These are phyloP conservation scores for Meripilus lineatus DNA, from an alignment of 1,284 basidiomycete species.

Conservation along the genomic window DNA sequence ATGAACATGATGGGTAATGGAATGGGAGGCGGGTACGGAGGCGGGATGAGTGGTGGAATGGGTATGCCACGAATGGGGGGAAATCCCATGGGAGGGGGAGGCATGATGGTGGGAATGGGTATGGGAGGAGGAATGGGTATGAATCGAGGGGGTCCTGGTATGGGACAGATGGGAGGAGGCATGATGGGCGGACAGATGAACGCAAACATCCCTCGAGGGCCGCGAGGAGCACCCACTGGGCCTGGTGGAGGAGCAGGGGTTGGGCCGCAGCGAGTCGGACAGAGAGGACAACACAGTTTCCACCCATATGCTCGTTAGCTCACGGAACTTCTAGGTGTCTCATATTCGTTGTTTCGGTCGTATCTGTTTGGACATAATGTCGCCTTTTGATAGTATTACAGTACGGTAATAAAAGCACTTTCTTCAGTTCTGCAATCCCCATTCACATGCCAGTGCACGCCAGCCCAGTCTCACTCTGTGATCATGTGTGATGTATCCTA, in stretches of 20 bases:
- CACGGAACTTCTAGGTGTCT: too few species aligned
- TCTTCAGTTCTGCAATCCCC: too few species aligned
- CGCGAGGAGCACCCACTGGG: constrained; percentile 51
- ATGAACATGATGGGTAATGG: constrained; percentile 44
- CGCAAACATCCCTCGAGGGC: constrained; percentile 64
- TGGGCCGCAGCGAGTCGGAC: constrained; percentile 70
- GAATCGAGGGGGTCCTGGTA: constrained; percentile 39
- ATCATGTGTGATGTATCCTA: too few species aligned
- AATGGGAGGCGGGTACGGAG: constrained; percentile 28
- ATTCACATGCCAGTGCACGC: too few species aligned
- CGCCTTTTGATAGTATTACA: too few species aligned
- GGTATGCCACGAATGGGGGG: constrained; percentile 31
- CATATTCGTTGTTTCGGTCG: too few species aligned
- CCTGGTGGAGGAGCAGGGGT: constrained; percentile 47
- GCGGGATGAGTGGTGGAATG: constrained; percentile 30
- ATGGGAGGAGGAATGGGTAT: constrained; percentile 38
- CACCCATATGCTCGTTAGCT: constrained; percentile 71
- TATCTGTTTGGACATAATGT: too few species aligned
- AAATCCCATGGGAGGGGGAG: constrained; percentile 29
- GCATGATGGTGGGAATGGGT: constrained; percentile 40
- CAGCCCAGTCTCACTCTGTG: too few species aligned
- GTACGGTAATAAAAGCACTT: too few species aligned
- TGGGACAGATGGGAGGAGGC: constrained; percentile 29
- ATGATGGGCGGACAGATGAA: constrained; percentile 33
- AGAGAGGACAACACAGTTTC: constrained; percentile 71